A percentile compares a stretch with the other conserved stretches of the same genome.
These are phyloP conservation scores for Globisporangium cylindrosporum DNA, from an alignment of 352 stramenopile species.

Conservation along the genomic window DNA sequence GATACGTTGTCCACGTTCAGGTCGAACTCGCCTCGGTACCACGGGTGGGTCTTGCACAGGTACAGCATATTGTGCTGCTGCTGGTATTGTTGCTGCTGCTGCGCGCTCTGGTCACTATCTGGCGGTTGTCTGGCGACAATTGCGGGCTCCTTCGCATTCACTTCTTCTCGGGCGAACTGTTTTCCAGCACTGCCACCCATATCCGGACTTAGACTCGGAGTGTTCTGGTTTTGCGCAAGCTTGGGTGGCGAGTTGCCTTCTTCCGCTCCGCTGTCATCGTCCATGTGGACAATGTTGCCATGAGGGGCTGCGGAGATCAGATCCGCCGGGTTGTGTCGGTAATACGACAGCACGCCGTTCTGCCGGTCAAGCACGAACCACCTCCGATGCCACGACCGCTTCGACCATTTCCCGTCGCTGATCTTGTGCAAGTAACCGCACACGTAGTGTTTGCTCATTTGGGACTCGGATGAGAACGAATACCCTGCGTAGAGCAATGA, in stretches of 20 bases:
- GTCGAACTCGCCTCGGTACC: conserved; percentile 76
- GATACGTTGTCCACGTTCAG: conserved; percentile 74
- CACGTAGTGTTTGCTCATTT: conserved; percentile 78
- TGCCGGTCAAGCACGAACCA: conserved; percentile 85
- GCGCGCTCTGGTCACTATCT: conserved; percentile 1
- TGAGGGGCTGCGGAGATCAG: conserved; percentile 52
- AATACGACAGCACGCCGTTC: conserved; percentile 74
- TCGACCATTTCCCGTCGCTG: conserved; percentile 81
- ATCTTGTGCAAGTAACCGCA: conserved; percentile 86
- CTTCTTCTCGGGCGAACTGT: conserved; percentile 5
- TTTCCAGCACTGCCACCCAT: background rate
- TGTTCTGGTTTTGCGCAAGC: background rate
- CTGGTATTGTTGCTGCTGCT: conserved; percentile 32
- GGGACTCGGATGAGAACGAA: conserved; percentile 72
- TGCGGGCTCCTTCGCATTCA: background rate
- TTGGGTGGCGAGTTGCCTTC: background rate
- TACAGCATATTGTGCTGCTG: conserved; percentile 62
- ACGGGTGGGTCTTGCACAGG: conserved; percentile 73
- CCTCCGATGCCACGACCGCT: conserved; percentile 78
- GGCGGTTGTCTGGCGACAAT: background rate
- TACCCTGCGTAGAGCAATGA: conserved; percentile 49
- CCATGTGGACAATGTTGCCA: conserved; percentile 76
- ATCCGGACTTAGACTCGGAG: background rate
- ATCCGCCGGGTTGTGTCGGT: conserved; percentile 76
- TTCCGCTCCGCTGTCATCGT: conserved; percentile 26